Percentiles rank a stretch among this genome's conserved stretches.
Conservation (phyloP, 192 early-diverging fungal species). For the Borealophlyctis nickersoniae region DNA sequence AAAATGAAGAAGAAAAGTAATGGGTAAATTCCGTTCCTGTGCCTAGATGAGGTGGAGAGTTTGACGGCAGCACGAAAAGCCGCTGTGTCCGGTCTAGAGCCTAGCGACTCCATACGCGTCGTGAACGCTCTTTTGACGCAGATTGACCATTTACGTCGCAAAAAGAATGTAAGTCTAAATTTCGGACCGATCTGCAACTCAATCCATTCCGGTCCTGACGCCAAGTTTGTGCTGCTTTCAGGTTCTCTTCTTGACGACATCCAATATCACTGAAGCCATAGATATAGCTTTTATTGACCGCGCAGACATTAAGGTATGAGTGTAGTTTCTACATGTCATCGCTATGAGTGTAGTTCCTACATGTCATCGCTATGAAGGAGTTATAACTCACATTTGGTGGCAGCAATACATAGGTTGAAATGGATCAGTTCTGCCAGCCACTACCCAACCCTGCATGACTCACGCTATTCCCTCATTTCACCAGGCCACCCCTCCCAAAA, state of each 20-base stretch:
- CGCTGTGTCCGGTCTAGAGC: conserved; percentile 62
- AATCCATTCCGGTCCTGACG: not conserved
- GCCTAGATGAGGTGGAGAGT: conserved; percentile 74
- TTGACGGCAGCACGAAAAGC: conserved; percentile 63
- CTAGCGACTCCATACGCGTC: conserved; percentile 67
- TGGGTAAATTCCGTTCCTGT: not conserved
- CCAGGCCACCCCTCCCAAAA: conserved; percentile 42
- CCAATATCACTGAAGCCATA: conserved; percentile 64
- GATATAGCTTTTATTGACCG: conserved; percentile 63
- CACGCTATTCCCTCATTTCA: not conserved
- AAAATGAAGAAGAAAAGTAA: not conserved
- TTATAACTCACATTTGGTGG: conserved; percentile 4
- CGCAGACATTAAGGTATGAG: conserved; percentile 63
- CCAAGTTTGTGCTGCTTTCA: not conserved
- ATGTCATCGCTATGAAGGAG: conserved; percentile 32
- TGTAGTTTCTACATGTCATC: conserved; percentile 25
- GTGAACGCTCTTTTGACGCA: conserved; percentile 71
- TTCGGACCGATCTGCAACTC: not conserved
- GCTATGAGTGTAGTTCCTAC: conserved; percentile 39
- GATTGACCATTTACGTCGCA: conserved; percentile 59
- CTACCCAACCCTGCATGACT: not conserved
- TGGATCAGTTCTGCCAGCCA: not conserved
- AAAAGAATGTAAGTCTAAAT: conserved; percentile 45
- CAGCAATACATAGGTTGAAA: conserved; percentile 21
- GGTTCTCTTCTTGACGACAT: conserved; percentile 63